Evolutionary conservation across 2,329 filamentous ascomycete genomes (phyloP).

Genomic region (Fusarium nurragi): DNA sequence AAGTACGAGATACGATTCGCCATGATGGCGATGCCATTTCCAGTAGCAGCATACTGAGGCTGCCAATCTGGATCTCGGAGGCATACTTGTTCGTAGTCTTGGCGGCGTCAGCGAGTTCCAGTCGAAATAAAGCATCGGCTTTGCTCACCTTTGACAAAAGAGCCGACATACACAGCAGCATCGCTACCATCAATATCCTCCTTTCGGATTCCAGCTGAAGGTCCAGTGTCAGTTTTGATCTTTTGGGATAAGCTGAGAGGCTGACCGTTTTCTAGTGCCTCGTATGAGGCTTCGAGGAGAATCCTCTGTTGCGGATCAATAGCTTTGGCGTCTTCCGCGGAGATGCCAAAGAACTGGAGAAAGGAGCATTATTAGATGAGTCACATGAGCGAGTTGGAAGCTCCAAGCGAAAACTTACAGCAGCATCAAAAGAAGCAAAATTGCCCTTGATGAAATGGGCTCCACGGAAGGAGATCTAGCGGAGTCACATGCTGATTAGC

Average conservation of each 20-base stretch:
- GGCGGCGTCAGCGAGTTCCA: not conserved
- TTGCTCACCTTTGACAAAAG: slow-evolving; percentile 58
- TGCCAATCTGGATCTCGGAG: slow-evolving; percentile 60
- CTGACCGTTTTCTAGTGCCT: slow-evolving; percentile 60
- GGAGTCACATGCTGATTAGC: slow-evolving; percentile 8
- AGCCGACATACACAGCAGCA: slow-evolving; percentile 61
- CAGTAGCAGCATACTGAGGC: slow-evolving; percentile 63
- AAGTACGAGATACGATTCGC: slow-evolving; percentile 66
- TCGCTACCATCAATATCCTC: slow-evolving; percentile 56
- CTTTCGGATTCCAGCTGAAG: slow-evolving; percentile 55
- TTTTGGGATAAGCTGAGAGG: not conserved
- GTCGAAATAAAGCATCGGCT: not conserved
- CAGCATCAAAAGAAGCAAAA: slow-evolving; percentile 59
- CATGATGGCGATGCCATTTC: slow-evolving; percentile 63
- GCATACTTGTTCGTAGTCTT: slow-evolving; percentile 63
- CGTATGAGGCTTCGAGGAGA: slow-evolving; percentile 61
- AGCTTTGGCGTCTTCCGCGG: slow-evolving; percentile 60
- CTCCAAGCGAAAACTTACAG: slow-evolving; percentile 49
- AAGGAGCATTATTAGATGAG: slow-evolving; percentile 2
- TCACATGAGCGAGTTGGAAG: not conserved
- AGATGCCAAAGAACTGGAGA: slow-evolving; percentile 61
- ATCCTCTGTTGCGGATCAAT: slow-evolving; percentile 65
- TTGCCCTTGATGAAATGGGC: slow-evolving; percentile 62
- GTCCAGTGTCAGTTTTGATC: not conserved
- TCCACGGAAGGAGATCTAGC: slow-evolving; percentile 58